Conservation (phyloP, 139 green algal genomes). For the Picochlorum sp. region DNA sequence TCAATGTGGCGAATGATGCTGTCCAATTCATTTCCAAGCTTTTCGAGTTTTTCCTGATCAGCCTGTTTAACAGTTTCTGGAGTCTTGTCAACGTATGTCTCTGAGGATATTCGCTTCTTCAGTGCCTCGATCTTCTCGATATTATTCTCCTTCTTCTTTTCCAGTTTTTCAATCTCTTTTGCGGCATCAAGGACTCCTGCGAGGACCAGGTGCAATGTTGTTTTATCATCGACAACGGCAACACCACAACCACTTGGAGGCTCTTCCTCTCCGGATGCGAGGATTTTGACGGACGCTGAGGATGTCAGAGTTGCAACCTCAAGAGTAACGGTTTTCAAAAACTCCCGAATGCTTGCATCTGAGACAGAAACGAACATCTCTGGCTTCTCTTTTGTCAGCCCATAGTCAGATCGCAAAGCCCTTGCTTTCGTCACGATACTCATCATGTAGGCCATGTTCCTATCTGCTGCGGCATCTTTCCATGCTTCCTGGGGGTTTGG, state of each 20-base stretch:
- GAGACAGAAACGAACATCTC: constrained; percentile 51
- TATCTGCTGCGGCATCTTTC: constrained; percentile 46
- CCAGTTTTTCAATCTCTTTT: constrained; percentile 81
- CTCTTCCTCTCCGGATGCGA: constrained; percentile 13
- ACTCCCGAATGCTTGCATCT: constrained; percentile 17
- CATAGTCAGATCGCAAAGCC: constrained; percentile 64
- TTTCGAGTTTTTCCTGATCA: constrained; percentile 43
- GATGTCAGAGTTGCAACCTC: constrained; percentile 54
- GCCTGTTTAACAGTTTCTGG: constrained; percentile 47
- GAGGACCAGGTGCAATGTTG: constrained; percentile 53
- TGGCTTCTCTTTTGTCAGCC: constrained; percentile 68
- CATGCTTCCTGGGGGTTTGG: constrained; percentile 38
- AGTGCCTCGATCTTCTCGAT: constrained; percentile 31
- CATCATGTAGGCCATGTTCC: constrained; percentile 49
- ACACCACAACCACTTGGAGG: constrained; percentile 66
- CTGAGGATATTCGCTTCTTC: constrained; percentile 40
- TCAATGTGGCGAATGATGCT: constrained; percentile 22
- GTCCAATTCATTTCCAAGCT: constrained; percentile 50
- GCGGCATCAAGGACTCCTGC: constrained; percentile 78
- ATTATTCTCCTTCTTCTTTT: constrained; percentile 68
- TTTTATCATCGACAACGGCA: constrained; percentile 71
- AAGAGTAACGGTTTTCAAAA: constrained; percentile 22
- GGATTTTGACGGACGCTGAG: constrained; percentile 21
- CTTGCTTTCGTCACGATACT: constrained; percentile 35
- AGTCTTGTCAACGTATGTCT: constrained; percentile 65